A percentile compares a stretch with the other conserved stretches of the same genome.
phyloP scores from a whole-genome alignment of 1,284 basidiomycete species.

The Rhodofomes roseus region DNA sequence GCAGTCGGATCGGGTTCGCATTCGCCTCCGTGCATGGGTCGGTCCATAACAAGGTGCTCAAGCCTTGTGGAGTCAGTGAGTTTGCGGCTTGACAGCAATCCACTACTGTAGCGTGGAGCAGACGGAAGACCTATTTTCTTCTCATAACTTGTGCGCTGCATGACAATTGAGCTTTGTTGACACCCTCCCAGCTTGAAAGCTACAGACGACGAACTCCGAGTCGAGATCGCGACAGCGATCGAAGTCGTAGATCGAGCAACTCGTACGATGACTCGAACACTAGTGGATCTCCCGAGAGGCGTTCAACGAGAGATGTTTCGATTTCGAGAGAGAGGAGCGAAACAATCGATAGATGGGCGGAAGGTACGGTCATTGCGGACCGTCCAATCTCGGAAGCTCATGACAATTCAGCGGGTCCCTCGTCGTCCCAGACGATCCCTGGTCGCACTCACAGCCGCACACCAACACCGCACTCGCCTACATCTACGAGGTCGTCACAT shows the following conservation, averaged over 20 bases:
- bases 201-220: constrained; percentile 38
- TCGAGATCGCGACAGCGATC: constrained; percentile 12
- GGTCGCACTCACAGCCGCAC: constrained; percentile 19
- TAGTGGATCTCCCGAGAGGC: constrained; percentile 7
- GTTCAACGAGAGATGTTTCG: constrained; percentile 23
- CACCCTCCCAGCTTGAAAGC: constrained; percentile 40
- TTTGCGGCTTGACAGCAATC: too few species aligned
- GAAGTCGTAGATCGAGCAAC: constrained; percentile 7
- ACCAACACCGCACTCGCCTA: constrained; percentile 23
- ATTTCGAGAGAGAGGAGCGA: constrained; percentile 15
- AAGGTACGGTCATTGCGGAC: neutral
- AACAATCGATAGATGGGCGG: neutral
- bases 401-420: neutral
- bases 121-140: too few species aligned
- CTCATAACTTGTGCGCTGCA: neutral
- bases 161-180: neutral
- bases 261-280: neutral
- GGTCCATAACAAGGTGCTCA: too few species aligned
- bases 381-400: neutral
- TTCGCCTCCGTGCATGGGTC: too few species aligned
- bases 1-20: too few species aligned
- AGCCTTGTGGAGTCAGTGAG: too few species aligned
- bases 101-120: too few species aligned
- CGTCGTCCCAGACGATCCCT: neutral
- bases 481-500: neutral